phyloP scores from a whole-genome alignment of 768 basidiomycete genomes.

The Serendipita vermifera region DNA sequence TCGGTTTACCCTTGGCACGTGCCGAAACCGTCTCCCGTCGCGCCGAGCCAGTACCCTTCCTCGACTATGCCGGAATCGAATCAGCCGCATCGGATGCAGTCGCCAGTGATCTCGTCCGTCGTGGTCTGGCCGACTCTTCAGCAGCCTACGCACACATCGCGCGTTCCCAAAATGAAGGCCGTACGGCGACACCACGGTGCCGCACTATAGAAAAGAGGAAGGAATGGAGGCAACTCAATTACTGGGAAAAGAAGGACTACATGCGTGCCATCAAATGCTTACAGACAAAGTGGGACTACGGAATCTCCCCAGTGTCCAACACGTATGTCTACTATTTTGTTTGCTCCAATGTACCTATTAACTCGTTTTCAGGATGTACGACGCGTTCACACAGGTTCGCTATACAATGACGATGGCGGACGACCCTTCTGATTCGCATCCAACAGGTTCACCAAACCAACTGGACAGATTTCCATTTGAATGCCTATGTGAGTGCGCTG shows the following conservation, averaged over 20 bases:
- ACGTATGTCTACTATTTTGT: neutral
- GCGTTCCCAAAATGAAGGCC: neutral
- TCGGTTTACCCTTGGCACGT: too few species aligned
- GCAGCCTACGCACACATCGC: neutral
- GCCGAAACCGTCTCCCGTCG: too few species aligned
- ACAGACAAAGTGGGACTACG: neutral
- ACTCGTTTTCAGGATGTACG: neutral
- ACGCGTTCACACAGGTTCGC: neutral
- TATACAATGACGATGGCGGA: neutral
- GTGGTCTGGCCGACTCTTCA: too few species aligned
- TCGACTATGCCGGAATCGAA: neutral
- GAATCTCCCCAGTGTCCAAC: neutral
- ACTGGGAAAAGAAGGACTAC: neutral
- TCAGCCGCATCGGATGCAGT: neutral
- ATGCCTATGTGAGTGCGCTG: neutral
- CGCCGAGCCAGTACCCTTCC: neutral
- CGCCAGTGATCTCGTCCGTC: too few species aligned
- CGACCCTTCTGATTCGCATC: neutral
- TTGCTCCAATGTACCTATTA: neutral
- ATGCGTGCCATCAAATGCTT: conserved; percentile 1
- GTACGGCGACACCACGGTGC: too few species aligned
- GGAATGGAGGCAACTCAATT: neutral
- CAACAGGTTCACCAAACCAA: neutral
- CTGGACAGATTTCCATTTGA: conserved; percentile 1
- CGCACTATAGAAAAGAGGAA: neutral